These are phyloP conservation scores for Trypanosoma lewisi DNA, from an alignment of 208 protist genomes.

Conservation along the genomic window DNA sequence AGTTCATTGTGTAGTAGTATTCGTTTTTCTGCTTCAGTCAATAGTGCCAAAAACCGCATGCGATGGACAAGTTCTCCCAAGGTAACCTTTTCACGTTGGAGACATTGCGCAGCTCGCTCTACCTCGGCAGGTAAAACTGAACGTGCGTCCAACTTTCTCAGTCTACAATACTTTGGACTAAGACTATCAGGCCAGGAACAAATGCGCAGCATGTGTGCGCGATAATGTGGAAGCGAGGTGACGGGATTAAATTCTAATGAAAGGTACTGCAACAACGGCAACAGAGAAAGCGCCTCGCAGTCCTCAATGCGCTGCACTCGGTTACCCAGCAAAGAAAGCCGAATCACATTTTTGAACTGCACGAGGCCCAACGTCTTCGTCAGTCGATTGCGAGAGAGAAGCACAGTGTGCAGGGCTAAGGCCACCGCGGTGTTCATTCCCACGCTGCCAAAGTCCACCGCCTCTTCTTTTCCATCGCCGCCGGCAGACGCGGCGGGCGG, in stretches of 20 bases:
- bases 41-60: slow-evolving; percentile 51
- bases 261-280: slow-evolving; percentile 70
- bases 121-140: slow-evolving; percentile 45
- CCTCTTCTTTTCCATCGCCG: not conserved
- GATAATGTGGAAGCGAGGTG: slow-evolving; percentile 69
- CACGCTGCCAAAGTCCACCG: not conserved
- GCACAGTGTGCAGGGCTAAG: slow-evolving; percentile 69
- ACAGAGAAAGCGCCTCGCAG: slow-evolving; percentile 72
- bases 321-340: slow-evolving; percentile 79
- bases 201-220: slow-evolving; percentile 77
- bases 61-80: slow-evolving; percentile 66
- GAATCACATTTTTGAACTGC: slow-evolving; percentile 79
- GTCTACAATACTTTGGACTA: slow-evolving; percentile 47
- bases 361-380: slow-evolving; percentile 56
- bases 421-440: slow-evolving; percentile 63
- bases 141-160: slow-evolving; percentile 65
- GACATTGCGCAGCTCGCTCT: slow-evolving; percentile 36
- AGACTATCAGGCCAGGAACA: slow-evolving; percentile 65
- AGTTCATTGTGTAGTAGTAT: slow-evolving; percentile 57
- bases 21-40: slow-evolving; percentile 47
- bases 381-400: slow-evolving; percentile 79
- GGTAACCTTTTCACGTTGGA: slow-evolving; percentile 57
- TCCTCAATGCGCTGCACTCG: slow-evolving; percentile 67
- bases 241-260: slow-evolving; percentile 87
- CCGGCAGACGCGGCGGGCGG: slow-evolving; percentile 4